These are phyloP conservation scores for Aspergillus phoenicis DNA, from an alignment of 2,329 filamentous ascomycete genomes.

Conservation along the genomic window DNA sequence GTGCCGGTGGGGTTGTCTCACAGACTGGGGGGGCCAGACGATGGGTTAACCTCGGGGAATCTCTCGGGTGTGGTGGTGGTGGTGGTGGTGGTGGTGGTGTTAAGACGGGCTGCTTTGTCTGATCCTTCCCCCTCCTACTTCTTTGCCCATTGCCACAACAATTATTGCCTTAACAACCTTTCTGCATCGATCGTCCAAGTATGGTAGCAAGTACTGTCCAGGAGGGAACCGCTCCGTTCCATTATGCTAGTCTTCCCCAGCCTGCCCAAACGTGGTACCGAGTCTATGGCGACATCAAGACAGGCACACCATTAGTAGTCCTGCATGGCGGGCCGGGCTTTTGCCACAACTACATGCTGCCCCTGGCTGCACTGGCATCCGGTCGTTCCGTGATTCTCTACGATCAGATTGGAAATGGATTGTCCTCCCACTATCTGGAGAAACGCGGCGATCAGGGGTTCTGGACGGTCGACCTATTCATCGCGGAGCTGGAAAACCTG, in stretches of 20 bases:
- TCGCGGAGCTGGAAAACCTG: slow-evolving; percentile 2
- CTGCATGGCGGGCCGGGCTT: slow-evolving; percentile 5
- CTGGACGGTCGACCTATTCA: slow-evolving; percentile 2
- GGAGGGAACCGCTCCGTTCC: background rate
- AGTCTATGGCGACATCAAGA: slow-evolving; percentile 2
- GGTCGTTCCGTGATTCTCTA: slow-evolving; percentile 1
- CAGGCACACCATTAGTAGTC: background rate
- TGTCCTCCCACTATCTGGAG: slow-evolving; percentile 3
- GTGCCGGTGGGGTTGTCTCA: background rate
- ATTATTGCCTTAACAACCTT: background rate
- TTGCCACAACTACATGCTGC: slow-evolving; percentile 8
- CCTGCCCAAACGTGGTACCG: slow-evolving; percentile 8
- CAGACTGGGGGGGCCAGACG: background rate
- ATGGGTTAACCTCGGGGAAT: background rate
- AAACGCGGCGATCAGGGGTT: slow-evolving; percentile 1
- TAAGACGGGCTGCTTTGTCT: background rate
- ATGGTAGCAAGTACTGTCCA: background rate
- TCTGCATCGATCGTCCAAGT: background rate
- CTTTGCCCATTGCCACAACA: background rate
- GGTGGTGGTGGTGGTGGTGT: background rate
- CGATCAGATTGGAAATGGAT: slow-evolving; percentile 9
- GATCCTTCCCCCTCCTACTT: background rate
- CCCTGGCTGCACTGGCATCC: background rate
- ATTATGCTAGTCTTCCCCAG: background rate
- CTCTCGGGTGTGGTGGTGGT: background rate